Evolutionary conservation across 495 filamentous ascomycete genomes (phyloP).

Genomic region (Penicillium tannophilum): DNA sequence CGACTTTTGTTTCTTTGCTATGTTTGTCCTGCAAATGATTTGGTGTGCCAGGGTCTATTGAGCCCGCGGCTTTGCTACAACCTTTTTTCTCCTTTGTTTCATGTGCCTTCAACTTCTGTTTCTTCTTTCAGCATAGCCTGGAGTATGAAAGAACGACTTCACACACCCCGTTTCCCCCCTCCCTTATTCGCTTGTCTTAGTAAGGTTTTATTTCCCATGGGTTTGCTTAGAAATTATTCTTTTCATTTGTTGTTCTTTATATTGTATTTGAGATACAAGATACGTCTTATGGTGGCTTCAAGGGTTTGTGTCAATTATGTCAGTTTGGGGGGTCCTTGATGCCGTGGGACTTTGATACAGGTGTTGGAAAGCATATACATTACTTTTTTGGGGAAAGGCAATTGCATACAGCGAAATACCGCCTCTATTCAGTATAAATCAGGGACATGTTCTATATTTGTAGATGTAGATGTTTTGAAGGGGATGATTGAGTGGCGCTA

Average conservation of each 20-base stretch:
- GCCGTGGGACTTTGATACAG: not conserved
- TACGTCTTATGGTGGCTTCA: not conserved
- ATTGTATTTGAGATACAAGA: not conserved
- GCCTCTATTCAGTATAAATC: not conserved
- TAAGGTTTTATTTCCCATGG: conserved; percentile 7
- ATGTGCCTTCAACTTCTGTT: conserved; percentile 9
- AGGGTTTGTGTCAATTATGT: conserved; percentile 2
- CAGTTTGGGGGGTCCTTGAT: not conserved
- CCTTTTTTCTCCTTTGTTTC: not conserved
- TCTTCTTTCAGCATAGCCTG: conserved; percentile 45
- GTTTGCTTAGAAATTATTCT: not conserved
- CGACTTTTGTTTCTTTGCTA: conserved; percentile 12
- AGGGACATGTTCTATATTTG: too few relatives aligned
- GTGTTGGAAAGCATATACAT: not conserved
- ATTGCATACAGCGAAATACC: not conserved
- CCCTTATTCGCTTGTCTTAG: conserved; percentile 30
- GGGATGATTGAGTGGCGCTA: conserved; percentile 12
- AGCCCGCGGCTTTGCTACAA: conserved; percentile 10
- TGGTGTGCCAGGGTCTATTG: conserved; percentile 10
- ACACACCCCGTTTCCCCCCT: conserved; percentile 10
- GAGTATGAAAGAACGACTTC: conserved; percentile 46
- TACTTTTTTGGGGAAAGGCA: not conserved
- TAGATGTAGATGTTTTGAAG: too few relatives aligned
- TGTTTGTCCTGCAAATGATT: conserved; percentile 20
- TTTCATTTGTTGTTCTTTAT: conserved; percentile 1